Evolutionary conservation across 2,329 filamentous ascomycete genomes (phyloP), one percentile per base, ranked within the genome.

Genomic region (Grosmannia serpens): DNA sequence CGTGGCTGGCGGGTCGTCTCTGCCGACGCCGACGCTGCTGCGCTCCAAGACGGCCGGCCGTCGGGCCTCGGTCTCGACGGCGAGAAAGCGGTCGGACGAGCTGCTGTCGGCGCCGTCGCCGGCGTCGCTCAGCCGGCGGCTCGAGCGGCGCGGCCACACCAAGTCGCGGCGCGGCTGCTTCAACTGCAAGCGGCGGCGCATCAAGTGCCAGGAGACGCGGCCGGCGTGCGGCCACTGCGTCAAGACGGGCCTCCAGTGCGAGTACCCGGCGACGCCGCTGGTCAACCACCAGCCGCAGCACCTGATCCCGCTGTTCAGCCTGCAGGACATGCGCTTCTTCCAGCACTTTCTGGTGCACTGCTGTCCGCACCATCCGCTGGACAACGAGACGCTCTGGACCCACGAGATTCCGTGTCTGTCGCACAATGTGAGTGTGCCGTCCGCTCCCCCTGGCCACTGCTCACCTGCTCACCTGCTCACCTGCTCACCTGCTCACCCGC

Each of bases 151-250:
- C 61, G 83, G 84, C 0, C 84, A 87, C 62, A 86, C 81, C 13
- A 87, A 87, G 68, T 85, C 81, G 55, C 76, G 84, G 27, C 74
- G 79, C 20, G 84, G 84, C 10, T 87, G 84, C 69, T 86, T 79
- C 68, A 85, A 85, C 67, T 87, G 84, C 72, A 87, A 87, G 69
- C 75, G 79, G 58, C 73, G 84, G 47, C 78, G 83, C 60, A 86
- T 87, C 68, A 87, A 84, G 78, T 87, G 84, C 67, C 84, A 85
- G 70, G 84, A 87, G 68, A 83, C 74, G n/a, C 77, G 74, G 33
- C 84, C 84, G 31, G 73, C 78, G 13, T 87, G 84, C 65, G 78
- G 77, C 1, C 83, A 87, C 66, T 87, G 84, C 67, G 68, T 75
- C 56, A 86, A 85, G 70, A 80, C 79, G 46, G 81, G 81, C 0